These are phyloP conservation scores for Nelumbo lutea DNA, from an alignment of 164 flowering plant species.

Conservation along the genomic window DNA sequence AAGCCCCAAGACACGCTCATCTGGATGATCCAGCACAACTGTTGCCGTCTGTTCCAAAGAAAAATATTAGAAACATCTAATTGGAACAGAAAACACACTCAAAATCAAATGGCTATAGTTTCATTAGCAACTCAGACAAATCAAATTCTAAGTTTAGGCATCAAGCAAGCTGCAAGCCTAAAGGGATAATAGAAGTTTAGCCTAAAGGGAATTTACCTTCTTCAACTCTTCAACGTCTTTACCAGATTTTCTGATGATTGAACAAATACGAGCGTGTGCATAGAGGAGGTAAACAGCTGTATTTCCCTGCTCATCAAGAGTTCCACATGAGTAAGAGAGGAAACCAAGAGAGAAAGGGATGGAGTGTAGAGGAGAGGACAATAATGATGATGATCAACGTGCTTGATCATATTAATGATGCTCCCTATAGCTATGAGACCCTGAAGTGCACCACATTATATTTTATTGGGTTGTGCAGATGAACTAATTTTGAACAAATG, in stretches of 20 bases:
- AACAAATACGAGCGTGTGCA: slow-evolving; percentile 98
- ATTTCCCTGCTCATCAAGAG: slow-evolving; percentile 62
- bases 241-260: slow-evolving; percentile 89
- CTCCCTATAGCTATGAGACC: no score
- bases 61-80: slow-evolving; percentile 1
- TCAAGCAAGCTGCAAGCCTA: not conserved
- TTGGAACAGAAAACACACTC: not conserved
- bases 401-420: no score
- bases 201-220: slow-evolving; percentile 41
- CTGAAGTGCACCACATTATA: no score
- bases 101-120: not conserved
- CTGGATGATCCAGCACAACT: slow-evolving; percentile 53
- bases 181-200: not conserved
- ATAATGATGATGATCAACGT: no score
- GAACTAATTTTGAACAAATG: no score
- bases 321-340: not conserved
- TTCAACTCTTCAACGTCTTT: slow-evolving; percentile 80
- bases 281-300: slow-evolving; percentile 95
- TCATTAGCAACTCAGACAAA: not conserved
- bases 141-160: not conserved
- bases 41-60: slow-evolving; percentile 45
- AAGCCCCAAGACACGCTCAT: slow-evolving; percentile 78
- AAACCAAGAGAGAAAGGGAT: not conserved
- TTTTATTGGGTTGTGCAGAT: no score
- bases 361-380: not conserved